Evolutionary conservation across 2,329 filamentous ascomycete species (phyloP).

Genomic region (Whalleya microplaca): DNA sequence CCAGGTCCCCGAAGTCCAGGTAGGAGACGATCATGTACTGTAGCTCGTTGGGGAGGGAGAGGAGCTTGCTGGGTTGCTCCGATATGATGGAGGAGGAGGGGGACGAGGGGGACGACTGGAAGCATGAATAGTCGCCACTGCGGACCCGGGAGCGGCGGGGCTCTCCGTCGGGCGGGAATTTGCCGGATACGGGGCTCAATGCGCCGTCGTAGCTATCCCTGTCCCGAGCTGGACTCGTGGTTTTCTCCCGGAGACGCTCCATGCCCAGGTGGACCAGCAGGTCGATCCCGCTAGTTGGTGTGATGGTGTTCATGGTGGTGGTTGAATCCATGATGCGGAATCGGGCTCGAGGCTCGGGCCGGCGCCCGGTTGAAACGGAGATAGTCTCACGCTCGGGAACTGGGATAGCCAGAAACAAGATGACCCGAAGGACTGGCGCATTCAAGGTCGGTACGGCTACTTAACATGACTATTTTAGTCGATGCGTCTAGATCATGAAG

Average conservation of each 20-base stretch:
- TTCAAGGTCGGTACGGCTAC: too few species aligned
- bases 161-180: background rate
- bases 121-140: conserved; percentile 13
- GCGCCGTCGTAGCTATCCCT: background rate
- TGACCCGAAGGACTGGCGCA: too few species aligned
- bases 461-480: too few species aligned
- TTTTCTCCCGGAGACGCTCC: conserved; percentile 11
- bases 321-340: background rate
- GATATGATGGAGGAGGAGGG: background rate
- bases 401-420: background rate
- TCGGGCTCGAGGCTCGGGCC: background rate
- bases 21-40: conserved; percentile 45
- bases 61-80: conserved; percentile 26
- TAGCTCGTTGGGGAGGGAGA: conserved; percentile 46
- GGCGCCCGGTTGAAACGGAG: background rate
- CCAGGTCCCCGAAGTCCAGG: conserved; percentile 48
- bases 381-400: background rate
- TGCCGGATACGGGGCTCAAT: background rate
- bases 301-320: conserved; percentile 12
- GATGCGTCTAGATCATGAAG: too few species aligned
- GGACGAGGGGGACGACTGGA: conserved; percentile 1
- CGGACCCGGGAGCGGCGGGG: conserved; percentile 4
- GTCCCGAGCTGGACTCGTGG: conserved; percentile 2
- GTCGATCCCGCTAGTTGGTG: conserved; percentile 13
- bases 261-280: conserved; percentile 11